phyloP scores from a whole-genome alignment of 2,329 filamentous ascomycete species.

The Colletotrichum graminicola region DNA sequence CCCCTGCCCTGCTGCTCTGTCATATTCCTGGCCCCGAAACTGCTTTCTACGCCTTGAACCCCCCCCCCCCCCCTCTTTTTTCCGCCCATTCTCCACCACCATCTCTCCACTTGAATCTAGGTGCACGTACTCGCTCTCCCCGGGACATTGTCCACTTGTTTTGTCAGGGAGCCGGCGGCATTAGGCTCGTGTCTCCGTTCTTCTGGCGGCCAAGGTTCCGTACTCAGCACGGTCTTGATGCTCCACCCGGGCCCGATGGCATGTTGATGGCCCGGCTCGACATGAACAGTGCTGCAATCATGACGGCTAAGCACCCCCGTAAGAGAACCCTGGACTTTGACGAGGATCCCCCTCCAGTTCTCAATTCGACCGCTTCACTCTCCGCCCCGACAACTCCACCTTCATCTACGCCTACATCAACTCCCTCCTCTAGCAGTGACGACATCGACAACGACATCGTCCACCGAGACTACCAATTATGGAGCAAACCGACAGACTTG shows the following conservation, averaged over 20 bases:
- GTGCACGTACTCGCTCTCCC: conserved; percentile 12
- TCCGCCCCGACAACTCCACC: conserved; percentile 17
- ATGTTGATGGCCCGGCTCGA: background rate
- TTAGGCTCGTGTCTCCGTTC: conserved; percentile 17
- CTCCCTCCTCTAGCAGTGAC: background rate
- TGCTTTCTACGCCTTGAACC: background rate
- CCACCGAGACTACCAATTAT: background rate
- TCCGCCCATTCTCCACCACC: background rate
- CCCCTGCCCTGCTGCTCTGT: background rate
- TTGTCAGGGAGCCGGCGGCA: conserved; percentile 4
- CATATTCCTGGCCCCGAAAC: background rate
- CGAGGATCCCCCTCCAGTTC: conserved; percentile 12
- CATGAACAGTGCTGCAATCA: conserved; percentile 1
- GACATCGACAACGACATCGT: background rate
- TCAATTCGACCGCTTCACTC: conserved; percentile 7
- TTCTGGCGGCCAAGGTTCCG: conserved; percentile 16
- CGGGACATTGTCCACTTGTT: background rate
- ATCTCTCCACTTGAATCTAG: conserved; percentile 15
- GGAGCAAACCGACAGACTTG: conserved; percentile 1
- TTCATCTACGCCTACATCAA: conserved; percentile 6
- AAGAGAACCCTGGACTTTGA: conserved; percentile 24
- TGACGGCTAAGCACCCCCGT: conserved; percentile 7
- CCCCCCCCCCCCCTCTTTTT: background rate
- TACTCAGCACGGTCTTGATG: conserved; percentile 11
- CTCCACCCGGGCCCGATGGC: conserved; percentile 1